These are phyloP conservation scores for Geotrichum klebahnii DNA, from an alignment of 1,139 yeast species.

Conservation along the genomic window DNA sequence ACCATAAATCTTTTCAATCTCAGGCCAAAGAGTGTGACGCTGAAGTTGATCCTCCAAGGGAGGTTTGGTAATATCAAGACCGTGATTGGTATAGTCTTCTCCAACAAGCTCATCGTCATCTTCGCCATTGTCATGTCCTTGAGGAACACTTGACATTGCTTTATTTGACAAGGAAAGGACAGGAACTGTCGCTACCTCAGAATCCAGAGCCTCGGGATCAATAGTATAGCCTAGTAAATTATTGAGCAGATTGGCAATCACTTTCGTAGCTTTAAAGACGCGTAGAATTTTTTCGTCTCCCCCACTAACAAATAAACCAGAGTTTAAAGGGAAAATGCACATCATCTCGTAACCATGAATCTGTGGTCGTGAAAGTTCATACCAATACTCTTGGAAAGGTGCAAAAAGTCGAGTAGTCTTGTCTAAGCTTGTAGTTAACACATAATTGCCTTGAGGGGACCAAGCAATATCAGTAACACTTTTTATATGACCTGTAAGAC, in stretches of 20 bases:
- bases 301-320: conserved; percentile 75
- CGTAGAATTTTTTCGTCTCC: conserved; percentile 94
- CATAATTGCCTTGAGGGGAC: conserved; percentile 64
- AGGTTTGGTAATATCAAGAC: conserved; percentile 51
- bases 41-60: conserved; percentile 89
- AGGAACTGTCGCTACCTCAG: conserved; percentile 86
- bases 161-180: conserved; percentile 92
- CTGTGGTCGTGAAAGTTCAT: conserved; percentile 93
- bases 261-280: conserved; percentile 83
- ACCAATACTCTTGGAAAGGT: conserved; percentile 56
- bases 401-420: conserved; percentile 88
- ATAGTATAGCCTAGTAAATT: conserved; percentile 48
- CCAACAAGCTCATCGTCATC: conserved; percentile 38
- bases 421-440: conserved; percentile 77
- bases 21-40: conserved; percentile 91
- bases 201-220: conserved; percentile 39
- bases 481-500: conserved; percentile 71
- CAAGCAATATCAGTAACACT: conserved; percentile 78
- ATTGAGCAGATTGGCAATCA: conserved; percentile 60
- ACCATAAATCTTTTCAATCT: conserved; percentile 87
- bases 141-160: conserved; percentile 28
- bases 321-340: conserved; percentile 60
- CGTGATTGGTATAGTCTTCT: conserved; percentile 45
- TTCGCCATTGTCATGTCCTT: conserved; percentile 21
- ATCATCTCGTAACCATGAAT: conserved; percentile 98